These are phyloP conservation scores for Scheffersomyces coipomensis DNA, from an alignment of 805 yeast species.

Conservation along the genomic window DNA sequence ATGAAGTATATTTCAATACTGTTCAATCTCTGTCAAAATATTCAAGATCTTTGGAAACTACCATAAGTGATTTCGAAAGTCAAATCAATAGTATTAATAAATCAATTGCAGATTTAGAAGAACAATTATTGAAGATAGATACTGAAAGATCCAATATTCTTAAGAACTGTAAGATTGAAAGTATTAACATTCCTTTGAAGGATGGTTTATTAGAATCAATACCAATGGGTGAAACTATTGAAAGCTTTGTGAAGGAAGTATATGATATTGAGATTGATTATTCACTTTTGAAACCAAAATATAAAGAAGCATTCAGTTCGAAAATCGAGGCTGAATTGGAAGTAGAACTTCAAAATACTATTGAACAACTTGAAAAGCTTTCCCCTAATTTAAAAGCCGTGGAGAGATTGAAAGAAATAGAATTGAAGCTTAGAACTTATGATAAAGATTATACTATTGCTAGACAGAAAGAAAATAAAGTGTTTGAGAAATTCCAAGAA, in stretches of 20 bases:
- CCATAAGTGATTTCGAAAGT: constrained; percentile 35
- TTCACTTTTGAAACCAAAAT: constrained; percentile 39
- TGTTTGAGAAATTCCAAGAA: constrained; percentile 54
- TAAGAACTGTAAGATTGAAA: constrained; percentile 74
- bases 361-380: constrained; percentile 43
- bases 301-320: constrained; percentile 39
- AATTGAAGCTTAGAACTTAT: constrained; percentile 53
- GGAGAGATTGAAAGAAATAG: constrained; percentile 71
- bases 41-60: constrained; percentile 28
- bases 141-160: constrained; percentile 58
- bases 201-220: constrained; percentile 61
- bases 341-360: constrained; percentile 30
- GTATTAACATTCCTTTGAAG: constrained; percentile 58
- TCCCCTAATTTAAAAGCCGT: constrained; percentile 83
- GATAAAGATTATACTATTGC: constrained; percentile 65
- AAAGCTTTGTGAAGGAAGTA: constrained; percentile 36
- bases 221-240: constrained; percentile 55
- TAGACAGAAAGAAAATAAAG: constrained; percentile 56
- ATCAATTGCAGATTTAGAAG: constrained; percentile 44
- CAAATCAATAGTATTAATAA: constrained; percentile 29
- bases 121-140: constrained; percentile 50
- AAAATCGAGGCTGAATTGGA: constrained; percentile 37
- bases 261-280: constrained; percentile 58
- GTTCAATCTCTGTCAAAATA: constrained; percentile 19
- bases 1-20: constrained; percentile 6